Base-by-base conservation (phyloP, 1,284 basidiomycete genomes). In the Ustanciosporium gigantosporum region DNA sequence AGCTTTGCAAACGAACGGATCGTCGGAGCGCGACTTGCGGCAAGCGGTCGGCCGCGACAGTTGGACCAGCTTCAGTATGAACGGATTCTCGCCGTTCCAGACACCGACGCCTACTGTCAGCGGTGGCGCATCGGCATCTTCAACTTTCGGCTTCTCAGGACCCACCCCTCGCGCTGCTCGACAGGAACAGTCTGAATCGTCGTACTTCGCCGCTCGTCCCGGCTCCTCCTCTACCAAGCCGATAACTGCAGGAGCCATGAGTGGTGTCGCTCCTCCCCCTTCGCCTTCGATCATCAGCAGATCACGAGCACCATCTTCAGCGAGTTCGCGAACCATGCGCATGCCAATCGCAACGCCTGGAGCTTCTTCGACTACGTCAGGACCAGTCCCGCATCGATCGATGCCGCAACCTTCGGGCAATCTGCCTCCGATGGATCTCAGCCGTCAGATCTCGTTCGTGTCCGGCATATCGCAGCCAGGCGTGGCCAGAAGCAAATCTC, bases 251-350 rank as follows among this genome's bases (percentile, higher is more conserved):
- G 55, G 42, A 14, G 41, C 34, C 8, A 58, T 47, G 49, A 55
- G 46, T 40, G 52, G 55, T n/a, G 48, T 53, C 22, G 62, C 40
- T 7, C 69, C 72, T 5, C 72, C 72, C 20, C 72, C 72, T n/a
- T 73, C 70, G 24, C 72, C 72, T 0, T 73, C 70, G 6, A 66
- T 74, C 36, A 74, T 74, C 58, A 66, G 62, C 27, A 61, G 70
- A 5, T 68, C 61, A 8, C 60, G 72, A 17, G 68, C 72, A 5
- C 70, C 70, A 11, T 70, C 68, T 2, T 66, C 62, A 3, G 58
- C 68, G 3, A 73, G 68, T 39, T 38, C 56, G 43, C 51, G 66
- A 15, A 55, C 59, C 19, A 25, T 52, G 3, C 34, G 61, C 2
- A 21, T 16, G 14, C 23, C 27, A 2, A 17, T 21, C n/a, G 27